Evolutionary conservation across 1,284 basidiomycete species (phyloP).

Genomic region (Calocybe gambosa): DNA sequence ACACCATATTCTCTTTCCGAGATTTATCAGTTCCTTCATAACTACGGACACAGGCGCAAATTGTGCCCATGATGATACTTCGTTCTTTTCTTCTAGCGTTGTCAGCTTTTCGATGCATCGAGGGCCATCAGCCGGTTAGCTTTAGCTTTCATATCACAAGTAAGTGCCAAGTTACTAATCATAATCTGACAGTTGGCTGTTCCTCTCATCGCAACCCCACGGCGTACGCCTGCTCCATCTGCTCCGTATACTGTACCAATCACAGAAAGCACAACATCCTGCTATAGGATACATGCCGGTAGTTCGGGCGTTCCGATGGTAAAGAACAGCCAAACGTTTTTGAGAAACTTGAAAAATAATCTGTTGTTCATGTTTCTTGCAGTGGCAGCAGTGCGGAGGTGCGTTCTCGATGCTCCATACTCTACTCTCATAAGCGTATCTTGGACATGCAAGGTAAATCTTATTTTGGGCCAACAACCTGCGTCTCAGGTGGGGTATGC

Average conservation of each 20-base stretch:
- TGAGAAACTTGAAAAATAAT: not conserved
- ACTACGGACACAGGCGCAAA: not conserved
- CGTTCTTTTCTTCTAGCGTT: not conserved
- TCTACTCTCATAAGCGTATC: not conserved
- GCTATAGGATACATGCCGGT: not conserved
- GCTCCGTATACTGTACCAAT: not conserved
- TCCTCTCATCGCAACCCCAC: not conserved
- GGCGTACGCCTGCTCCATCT: not conserved
- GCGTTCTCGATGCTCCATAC: not conserved
- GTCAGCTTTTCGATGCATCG: not conserved
- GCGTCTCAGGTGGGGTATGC: slow-evolving; percentile 7
- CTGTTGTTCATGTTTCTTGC: not conserved
- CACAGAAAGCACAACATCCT: not conserved
- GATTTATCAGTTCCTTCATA: not conserved
- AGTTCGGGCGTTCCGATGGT: slow-evolving; percentile 4
- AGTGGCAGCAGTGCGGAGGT: slow-evolving; percentile 12
- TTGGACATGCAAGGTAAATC: slow-evolving; percentile 1
- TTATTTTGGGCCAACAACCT: slow-evolving; percentile 4
- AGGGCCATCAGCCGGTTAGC: not conserved
- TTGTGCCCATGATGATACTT: not conserved
- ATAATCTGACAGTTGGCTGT: not conserved
- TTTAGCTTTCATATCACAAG: not conserved
- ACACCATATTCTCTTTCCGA: not conserved
- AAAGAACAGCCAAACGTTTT: not conserved
- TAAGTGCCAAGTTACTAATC: not conserved